Base-by-base conservation (phyloP, 2,329 filamentous ascomycete species). In the Colletotrichum orchidophilum region DNA sequence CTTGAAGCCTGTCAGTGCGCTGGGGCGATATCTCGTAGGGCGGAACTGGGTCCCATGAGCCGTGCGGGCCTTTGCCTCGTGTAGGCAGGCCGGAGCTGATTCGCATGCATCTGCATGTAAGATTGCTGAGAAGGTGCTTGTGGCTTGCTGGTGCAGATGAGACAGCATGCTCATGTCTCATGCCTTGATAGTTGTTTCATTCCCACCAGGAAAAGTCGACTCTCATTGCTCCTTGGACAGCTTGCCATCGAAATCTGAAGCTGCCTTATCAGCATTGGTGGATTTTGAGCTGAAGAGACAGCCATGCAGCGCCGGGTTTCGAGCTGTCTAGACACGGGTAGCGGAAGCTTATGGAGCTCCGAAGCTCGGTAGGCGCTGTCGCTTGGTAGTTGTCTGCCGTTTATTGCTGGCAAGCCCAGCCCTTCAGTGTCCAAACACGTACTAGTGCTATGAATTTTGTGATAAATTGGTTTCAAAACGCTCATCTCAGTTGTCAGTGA, bases 161-260 rank as follows among this genome's bases (percentile, higher is more conserved):
- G 63, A 58, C 52, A 63, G 15, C 29, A 42, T 46, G 57, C 24
- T 33, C 29, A 27, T 63, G 31, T 58, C 24, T 46, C 21, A 50
- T 27, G 50, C 46, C 63, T 71, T 50, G n/a, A n/a, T 29, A 24
- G n/a, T 31, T 58, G 52, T 67, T 63, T 63, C 64, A 60, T 57
- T 71, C 46, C 7, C 58, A 39, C 15, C 24, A 12, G 39, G 9
- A 49, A n/a, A 52, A n/a, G 46, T 13, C 18, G 24, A 33, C 33
- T 42, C n/a, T 63, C 15, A 26, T 63, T 67, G 58, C 63, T 57
- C 21, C 39, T 13, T 18, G 12, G 15, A 7, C 39, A 15, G n/a
- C n/a, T 52, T 18, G 33, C 53, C n/a, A 53, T 26, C 54, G 39
- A 46, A 31, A 49, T 49, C 29, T 62, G 63, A 57, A 11, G 29